Evolutionary conservation across 2,329 filamentous ascomycete species (phyloP).

Genomic region (Penicillium capsulatum): DNA sequence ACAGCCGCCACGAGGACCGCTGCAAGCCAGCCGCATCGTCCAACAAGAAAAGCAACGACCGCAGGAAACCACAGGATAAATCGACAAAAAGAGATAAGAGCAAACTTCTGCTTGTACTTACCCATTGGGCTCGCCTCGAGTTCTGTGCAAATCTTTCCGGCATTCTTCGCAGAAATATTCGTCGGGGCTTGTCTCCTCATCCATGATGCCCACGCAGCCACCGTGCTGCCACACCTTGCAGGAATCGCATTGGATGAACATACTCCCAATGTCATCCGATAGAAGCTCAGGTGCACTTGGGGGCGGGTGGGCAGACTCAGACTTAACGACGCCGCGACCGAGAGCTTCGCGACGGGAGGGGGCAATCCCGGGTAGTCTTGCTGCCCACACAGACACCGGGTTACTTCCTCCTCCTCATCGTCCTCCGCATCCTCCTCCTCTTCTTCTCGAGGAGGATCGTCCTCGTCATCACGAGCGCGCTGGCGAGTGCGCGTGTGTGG

Average conservation of each 20-base stretch:
- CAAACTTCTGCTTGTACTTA: conserved; percentile 49
- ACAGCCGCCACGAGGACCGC: background rate
- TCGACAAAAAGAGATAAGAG: background rate
- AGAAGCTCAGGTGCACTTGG: conserved; percentile 58
- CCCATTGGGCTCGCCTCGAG: conserved; percentile 78
- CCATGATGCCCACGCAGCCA: conserved; percentile 94
- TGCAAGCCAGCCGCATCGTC: conserved; percentile 1
- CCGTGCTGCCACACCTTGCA: conserved; percentile 99
- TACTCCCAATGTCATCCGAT: conserved; percentile 81
- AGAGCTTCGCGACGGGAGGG: conserved; percentile 53
- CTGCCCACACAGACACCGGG: conserved; percentile 89
- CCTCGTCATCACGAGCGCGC: conserved; percentile 63
- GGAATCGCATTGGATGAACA: conserved; percentile 96
- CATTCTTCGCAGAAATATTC: conserved; percentile 98
- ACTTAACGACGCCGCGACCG: conserved; percentile 53
- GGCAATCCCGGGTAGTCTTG: conserved; percentile 88
- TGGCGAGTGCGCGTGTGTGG: conserved; percentile 72
- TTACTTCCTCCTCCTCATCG: conserved; percentile 83
- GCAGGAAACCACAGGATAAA: conserved; percentile 2
- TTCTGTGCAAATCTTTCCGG: conserved; percentile 82
- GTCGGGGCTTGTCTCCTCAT: conserved; percentile 85
- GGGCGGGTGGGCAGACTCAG: conserved; percentile 55
- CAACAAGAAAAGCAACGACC: conserved; percentile 1
- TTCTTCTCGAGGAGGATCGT: conserved; percentile 55
- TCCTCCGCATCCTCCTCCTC: conserved; percentile 62